Evolutionary conservation across 1,139 yeast species (phyloP).

Genomic region (Yamadazyma triangularis): DNA sequence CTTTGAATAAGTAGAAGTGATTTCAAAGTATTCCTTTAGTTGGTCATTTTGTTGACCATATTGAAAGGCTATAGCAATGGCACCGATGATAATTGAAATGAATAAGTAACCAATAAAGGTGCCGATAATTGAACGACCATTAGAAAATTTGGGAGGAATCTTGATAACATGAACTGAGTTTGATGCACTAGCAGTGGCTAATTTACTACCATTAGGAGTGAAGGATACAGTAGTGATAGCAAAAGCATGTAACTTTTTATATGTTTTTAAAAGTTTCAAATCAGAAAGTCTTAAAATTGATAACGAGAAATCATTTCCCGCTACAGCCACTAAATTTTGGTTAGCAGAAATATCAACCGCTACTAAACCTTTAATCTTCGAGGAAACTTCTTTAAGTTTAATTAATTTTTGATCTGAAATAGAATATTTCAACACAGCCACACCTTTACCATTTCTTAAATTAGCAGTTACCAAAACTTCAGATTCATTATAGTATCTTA

Average conservation of each 20-base stretch:
- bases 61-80: conserved; percentile 45
- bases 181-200: conserved; percentile 82
- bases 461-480: conserved; percentile 57
- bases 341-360: conserved; percentile 53
- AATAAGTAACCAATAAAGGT: conserved; percentile 35
- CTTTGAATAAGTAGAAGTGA: conserved; percentile 16
- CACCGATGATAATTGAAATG: conserved; percentile 41
- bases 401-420: conserved; percentile 38
- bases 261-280: conserved; percentile 45
- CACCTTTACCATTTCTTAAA: conserved; percentile 33
- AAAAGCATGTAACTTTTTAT: conserved; percentile 66
- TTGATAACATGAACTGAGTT: conserved; percentile 62
- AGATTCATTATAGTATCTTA: conserved; percentile 53
- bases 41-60: conserved; percentile 34
- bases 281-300: conserved; percentile 48
- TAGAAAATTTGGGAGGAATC: conserved; percentile 51
- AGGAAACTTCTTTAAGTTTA: conserved; percentile 42
- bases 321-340: conserved; percentile 57
- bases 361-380: conserved; percentile 60
- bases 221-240: conserved; percentile 76
- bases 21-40: conserved; percentile 19
- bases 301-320: conserved; percentile 74
- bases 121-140: conserved; percentile 41
- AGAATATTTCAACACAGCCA: conserved; percentile 41
- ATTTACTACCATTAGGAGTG: conserved; percentile 60